phyloP scores from a whole-genome alignment of 225 moss, liverwort and hornwort genomes.

The Sphagnum contortum region DNA sequence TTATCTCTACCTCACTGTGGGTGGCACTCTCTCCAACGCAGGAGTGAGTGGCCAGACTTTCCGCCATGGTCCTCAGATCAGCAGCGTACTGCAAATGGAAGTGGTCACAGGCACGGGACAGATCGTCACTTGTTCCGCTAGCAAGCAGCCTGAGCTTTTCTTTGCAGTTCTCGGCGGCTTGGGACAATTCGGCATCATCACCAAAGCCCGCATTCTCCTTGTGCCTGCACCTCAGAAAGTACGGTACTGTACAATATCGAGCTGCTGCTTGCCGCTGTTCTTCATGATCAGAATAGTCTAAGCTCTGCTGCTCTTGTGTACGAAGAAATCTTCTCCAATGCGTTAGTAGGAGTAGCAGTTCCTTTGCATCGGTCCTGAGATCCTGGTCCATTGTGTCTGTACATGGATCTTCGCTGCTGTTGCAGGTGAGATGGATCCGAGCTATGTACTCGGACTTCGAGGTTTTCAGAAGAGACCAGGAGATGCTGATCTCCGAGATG shows the following conservation, averaged over 20 bases:
- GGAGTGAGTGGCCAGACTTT: slow-evolving; percentile 42
- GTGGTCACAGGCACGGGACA: slow-evolving; percentile 21
- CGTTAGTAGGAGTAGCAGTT: background rate
- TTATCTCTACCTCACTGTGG: slow-evolving; percentile 69
- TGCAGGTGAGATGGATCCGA: slow-evolving; percentile 38
- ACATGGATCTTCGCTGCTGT: too few species aligned
- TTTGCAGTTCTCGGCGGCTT: slow-evolving; percentile 69
- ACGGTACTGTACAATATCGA: background rate
- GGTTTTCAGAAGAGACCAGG: slow-evolving; percentile 24
- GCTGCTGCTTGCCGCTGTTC: background rate
- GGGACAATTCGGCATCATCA: slow-evolving; percentile 59
- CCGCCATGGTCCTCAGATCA: slow-evolving; percentile 46
- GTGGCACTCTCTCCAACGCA: slow-evolving; percentile 50
- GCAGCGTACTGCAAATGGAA: slow-evolving; percentile 36
- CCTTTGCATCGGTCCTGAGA: background rate
- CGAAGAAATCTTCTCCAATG: background rate
- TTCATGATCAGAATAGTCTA: background rate
- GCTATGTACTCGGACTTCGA: slow-evolving; percentile 38
- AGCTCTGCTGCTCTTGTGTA: too few species aligned
- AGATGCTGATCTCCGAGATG: slow-evolving; percentile 20
- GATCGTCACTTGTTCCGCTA: background rate
- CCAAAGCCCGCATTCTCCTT: slow-evolving; percentile 62
- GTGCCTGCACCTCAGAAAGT: slow-evolving; percentile 51
- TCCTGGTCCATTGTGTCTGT: background rate
- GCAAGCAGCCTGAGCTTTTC: slow-evolving; percentile 16